Evolutionary conservation across 2,329 filamentous ascomycete species (phyloP).

Genomic region (Colletotrichum simmondsii): DNA sequence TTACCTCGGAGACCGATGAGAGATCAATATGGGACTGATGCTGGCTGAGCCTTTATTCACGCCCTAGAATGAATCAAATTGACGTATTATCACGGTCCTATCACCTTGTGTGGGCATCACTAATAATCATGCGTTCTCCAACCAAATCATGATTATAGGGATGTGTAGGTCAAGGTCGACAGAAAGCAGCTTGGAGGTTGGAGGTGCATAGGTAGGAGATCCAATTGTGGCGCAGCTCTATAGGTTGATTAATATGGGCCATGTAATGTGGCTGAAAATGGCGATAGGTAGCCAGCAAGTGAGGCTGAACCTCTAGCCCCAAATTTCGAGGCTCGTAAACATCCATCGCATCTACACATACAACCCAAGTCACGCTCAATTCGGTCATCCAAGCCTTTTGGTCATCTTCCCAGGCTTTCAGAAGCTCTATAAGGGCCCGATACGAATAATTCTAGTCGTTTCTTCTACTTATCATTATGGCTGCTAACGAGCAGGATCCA

Average conservation of each 20-base stretch:
- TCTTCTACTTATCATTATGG: constrained; percentile 56
- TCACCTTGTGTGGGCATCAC: not conserved
- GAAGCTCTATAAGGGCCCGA: not conserved
- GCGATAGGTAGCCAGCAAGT: not conserved
- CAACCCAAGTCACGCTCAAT: constrained; percentile 3
- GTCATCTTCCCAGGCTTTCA: not conserved
- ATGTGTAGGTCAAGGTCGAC: not conserved
- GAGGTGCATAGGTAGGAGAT: not conserved
- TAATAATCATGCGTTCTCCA: not conserved
- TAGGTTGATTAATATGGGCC: not conserved
- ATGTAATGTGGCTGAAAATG: not conserved
- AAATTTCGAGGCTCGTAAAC: constrained; percentile 23
- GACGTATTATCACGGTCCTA: not conserved
- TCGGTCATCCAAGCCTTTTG: not conserved
- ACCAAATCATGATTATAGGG: not conserved
- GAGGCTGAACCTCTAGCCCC: constrained; percentile 19
- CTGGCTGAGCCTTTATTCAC: not conserved
- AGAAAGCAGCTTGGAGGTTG: not conserved
- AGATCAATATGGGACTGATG: not conserved
- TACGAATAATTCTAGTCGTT: not conserved
- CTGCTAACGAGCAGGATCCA: constrained; percentile 75
- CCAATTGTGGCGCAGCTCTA: not conserved
- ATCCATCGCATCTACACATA: not conserved
- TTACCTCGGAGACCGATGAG: constrained; percentile 23
- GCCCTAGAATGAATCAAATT: not conserved